phyloP scores from a whole-genome alignment of 108 stramenopile genomes.

The Craspedostauros australis region DNA sequence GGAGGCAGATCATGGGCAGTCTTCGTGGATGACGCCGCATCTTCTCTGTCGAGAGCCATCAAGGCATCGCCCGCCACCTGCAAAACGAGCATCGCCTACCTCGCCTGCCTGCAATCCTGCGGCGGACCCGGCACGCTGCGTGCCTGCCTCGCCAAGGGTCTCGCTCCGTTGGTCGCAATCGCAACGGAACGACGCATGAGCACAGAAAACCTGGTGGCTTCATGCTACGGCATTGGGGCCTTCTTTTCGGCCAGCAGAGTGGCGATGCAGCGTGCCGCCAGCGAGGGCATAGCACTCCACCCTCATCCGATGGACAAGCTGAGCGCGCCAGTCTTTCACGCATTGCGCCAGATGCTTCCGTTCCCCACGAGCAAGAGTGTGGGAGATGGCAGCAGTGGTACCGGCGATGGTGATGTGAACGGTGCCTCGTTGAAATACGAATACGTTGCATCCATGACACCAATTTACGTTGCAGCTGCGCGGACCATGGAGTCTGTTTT shows the following conservation, averaged over 20 bases:
- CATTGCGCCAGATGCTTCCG: conserved; percentile 20
- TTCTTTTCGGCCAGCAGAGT: conserved; percentile 60
- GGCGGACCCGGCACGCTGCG: conserved; percentile 60
- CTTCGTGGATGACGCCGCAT: conserved; percentile 47
- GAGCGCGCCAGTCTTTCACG: conserved; percentile 17
- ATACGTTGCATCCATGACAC: too few species aligned
- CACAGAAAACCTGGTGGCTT: conserved; percentile 47
- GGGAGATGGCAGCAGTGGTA: too few species aligned
- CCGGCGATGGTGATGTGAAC: too few species aligned
- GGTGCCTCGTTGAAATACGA: too few species aligned
- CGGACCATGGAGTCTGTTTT: conserved; percentile 16
- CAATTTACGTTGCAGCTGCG: conserved; percentile 9
- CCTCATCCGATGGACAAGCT: conserved; percentile 65
- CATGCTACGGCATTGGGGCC: conserved; percentile 61
- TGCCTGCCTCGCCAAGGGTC: conserved; percentile 34
- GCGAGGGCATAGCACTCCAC: conserved; percentile 45
- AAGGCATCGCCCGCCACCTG: conserved; percentile 44
- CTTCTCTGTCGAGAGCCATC: conserved; percentile 28
- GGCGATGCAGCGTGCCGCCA: conserved; percentile 29
- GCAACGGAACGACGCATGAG: conserved; percentile 21
- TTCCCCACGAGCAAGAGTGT: too few species aligned
- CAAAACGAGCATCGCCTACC: conserved; percentile 60
- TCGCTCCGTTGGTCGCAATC: conserved; percentile 34
- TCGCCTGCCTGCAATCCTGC: conserved; percentile 61
- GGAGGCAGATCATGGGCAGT: conserved; percentile 39